Evolutionary conservation across 805 yeast genomes (phyloP), one percentile per base, ranked within the genome.

Genomic region (Wickerhamomyces ciferrii): DNA sequence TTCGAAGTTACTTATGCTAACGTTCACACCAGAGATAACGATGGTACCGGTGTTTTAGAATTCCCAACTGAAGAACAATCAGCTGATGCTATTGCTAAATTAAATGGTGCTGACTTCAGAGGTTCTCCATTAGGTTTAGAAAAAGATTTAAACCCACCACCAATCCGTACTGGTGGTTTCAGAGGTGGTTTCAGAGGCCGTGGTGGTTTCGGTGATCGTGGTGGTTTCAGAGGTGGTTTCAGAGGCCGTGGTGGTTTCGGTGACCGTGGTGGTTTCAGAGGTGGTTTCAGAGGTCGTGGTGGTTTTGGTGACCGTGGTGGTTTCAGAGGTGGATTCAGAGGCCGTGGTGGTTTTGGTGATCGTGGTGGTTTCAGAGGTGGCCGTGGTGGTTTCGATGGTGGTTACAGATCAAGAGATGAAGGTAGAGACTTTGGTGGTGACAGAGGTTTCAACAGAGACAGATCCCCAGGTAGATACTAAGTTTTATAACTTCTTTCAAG

Each of bases 401-500:
- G 66, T 55, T 55, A 55, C 58, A 64, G 60, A 59, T 41, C 66
- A 56, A 49, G 71, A 72, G 39, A 37, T 37, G 39, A 37, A 37
- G 39, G 39, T 37, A 37, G 39, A 49, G 69, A 70, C 51, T 69
- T 64, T 51, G 61, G 68, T 50, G 72, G 66, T 38, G 58, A 56
- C 56, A 53, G 68, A 59, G 65, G 68, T 54, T 72, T 74, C 63
- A 78, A 76, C 55, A 76, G 86, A 64, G 86, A 81, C 65, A 83
- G 89, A 78, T 83, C 90, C 50, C 89, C 90, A 68, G 76, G 84
- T 53, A 81, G 88, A 71, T 83, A 80, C 66, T 79, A 69, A 69
- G 41, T 31, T 20, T 14, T 14, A 29, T 29, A 19, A 35, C n/a
- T n/a, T n/a, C n/a, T n/a, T n/a, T n/a, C n/a, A n/a, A n/a, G n/a